Conservation (phyloP, 75 land plant species). For the Chamaecyparis obtusa region DNA sequence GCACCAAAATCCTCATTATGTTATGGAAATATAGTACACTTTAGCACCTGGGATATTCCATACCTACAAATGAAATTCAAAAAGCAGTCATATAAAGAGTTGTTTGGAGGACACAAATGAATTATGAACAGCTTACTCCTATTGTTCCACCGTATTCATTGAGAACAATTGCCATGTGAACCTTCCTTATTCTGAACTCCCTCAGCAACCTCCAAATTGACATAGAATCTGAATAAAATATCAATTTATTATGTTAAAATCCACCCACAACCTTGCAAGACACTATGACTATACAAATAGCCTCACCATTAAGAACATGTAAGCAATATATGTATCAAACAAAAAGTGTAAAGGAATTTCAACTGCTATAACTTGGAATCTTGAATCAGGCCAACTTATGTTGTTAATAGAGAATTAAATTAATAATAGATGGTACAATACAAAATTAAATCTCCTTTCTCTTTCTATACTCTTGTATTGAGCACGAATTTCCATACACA, state of each 20-base stretch:
- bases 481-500: background rate
- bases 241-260: background rate
- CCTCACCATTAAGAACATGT: background rate
- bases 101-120: background rate
- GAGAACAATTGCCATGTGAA: constrained; percentile 99
- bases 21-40: background rate
- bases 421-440: background rate
- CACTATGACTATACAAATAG: background rate
- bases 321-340: background rate
- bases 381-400: background rate
- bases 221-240: constrained; percentile 83
- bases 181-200: constrained; percentile 95
- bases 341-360: background rate
- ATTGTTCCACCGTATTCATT: constrained; percentile 99
- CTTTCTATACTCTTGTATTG: background rate
- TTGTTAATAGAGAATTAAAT: background rate
- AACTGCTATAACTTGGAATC: background rate
- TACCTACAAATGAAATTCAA: background rate
- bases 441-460: background rate
- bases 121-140: constrained; percentile 54
- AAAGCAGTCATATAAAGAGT: background rate
- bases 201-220: constrained; percentile 96
- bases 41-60: background rate
- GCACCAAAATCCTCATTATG: background rate
- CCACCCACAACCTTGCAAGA: background rate